Conservation (phyloP, 1,139 yeast genomes). For the Saccharomyces hybrid region DNA sequence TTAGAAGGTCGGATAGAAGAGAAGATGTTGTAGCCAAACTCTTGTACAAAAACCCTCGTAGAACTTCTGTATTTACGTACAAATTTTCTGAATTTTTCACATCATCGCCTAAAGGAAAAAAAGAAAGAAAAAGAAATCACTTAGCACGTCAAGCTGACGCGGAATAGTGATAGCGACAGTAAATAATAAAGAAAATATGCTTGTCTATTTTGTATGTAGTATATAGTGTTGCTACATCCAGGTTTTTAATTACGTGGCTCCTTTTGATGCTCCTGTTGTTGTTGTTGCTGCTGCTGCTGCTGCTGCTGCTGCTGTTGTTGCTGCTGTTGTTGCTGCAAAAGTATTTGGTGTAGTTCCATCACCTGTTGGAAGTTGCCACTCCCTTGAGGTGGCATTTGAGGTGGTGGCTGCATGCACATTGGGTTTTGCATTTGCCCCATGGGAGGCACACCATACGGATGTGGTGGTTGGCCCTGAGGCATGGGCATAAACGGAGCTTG, state of each 20-base stretch:
- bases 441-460: not conserved
- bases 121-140: not conserved
- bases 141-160: not conserved
- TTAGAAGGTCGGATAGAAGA: too few species aligned
- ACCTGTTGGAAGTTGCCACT: slow-evolving; percentile 19
- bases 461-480: slow-evolving; percentile 1
- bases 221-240: not conserved
- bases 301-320: not conserved
- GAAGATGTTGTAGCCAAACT: not conserved
- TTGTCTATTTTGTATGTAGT: not conserved
- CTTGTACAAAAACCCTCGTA: not conserved
- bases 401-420: slow-evolving; percentile 7
- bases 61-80: not conserved
- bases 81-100: not conserved
- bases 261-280: too few species aligned
- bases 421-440: slow-evolving; percentile 8
- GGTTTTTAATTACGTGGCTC: too few species aligned
- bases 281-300: slow-evolving; percentile 7
- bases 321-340: slow-evolving; percentile 28
- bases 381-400: slow-evolving; percentile 3
- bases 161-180: not conserved
- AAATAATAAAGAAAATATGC: not conserved
- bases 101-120: slow-evolving; percentile 2
- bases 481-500: slow-evolving; percentile 2
- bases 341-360: slow-evolving; percentile 30